Base-by-base conservation (phyloP, 1,284 basidiomycete species). In the Ustilago bromivora region DNA sequence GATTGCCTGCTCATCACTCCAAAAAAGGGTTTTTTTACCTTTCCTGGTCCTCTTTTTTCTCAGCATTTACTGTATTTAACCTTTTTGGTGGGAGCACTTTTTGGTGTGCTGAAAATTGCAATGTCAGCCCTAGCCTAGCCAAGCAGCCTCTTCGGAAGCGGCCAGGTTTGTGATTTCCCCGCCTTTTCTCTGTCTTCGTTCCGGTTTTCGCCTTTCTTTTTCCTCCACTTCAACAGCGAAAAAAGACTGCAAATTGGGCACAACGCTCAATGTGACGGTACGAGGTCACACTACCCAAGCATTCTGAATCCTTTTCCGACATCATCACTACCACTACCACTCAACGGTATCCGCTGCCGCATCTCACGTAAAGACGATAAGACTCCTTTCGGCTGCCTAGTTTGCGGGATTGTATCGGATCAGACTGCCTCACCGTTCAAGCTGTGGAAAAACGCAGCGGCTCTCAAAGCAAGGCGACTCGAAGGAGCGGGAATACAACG, bases 211-310 rank as follows among this genome's bases (percentile, higher is more conserved):
- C 43, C 43, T 57, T 41, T 32, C 8, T 19, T 55, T 31, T 47
- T 57, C 43, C 56, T 57, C 56, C 56, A 57, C 56, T 57, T 57
- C 13, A 32, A 10, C 43, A n/a, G 1, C 9, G 15, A 35, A 38
- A 59, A 34, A 49, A 58, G 10, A 41, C 12, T 47, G 31, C 52
- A 53, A n/a, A 35, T 17, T 10, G 35, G 35, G 32, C 52, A 53
- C 32, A 53, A 53, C 52, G 17, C 52, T 35, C 6, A 9, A 53
- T 35, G 19, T 3, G 17, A 31, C 52, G 52, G 34, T n/a, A 13
- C 49, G 49, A 51, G 49, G 49, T 51, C 49, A 51, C 49, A 13
- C 31, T 51, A 51, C 28, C 49, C 9, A 49, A 28, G 19, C 13
- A 10, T 13, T 49, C 23, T 34, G 13, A 9, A 32, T 11, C 12